phyloP scores from a whole-genome alignment of 805 yeast genomes.

The Saccharomycopsis selenospora region DNA sequence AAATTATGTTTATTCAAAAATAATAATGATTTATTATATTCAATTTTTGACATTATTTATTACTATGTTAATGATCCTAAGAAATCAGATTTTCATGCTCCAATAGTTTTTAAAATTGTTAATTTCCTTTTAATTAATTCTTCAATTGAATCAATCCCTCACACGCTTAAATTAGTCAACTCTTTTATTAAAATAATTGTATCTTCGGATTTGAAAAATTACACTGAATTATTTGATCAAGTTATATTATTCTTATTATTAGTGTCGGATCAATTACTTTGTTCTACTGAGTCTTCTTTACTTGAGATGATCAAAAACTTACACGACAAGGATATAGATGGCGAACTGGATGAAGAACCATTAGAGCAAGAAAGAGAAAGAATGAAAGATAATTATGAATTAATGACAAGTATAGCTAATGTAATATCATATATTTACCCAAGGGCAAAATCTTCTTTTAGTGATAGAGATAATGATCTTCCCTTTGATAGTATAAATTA shows the following conservation, averaged over 20 bases:
- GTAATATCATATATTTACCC: background rate
- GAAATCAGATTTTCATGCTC: background rate
- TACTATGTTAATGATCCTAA: background rate
- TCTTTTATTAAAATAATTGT: background rate
- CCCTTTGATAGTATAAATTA: background rate
- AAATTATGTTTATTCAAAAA: slow-evolving; percentile 18
- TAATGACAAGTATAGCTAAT: background rate
- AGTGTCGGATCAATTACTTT: background rate
- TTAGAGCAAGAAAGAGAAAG: background rate
- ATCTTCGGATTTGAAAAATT: background rate
- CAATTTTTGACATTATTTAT: slow-evolving; percentile 4
- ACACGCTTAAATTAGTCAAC: background rate
- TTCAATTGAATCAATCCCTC: slow-evolving; percentile 1
- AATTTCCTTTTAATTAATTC: slow-evolving; percentile 7
- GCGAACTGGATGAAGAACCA: too few relatives aligned
- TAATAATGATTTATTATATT: background rate
- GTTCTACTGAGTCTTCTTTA: background rate
- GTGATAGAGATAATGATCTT: too few relatives aligned
- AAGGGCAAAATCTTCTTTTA: too few relatives aligned
- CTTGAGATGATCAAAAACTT: background rate
- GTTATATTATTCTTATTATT: background rate
- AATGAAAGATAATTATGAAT: background rate
- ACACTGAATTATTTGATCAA: background rate
- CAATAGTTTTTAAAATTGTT: slow-evolving; percentile 9
- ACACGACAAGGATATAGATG: too few relatives aligned